These are phyloP conservation scores for Periconia digitata DNA, from an alignment of 2,329 filamentous ascomycete genomes.

Conservation along the genomic window DNA sequence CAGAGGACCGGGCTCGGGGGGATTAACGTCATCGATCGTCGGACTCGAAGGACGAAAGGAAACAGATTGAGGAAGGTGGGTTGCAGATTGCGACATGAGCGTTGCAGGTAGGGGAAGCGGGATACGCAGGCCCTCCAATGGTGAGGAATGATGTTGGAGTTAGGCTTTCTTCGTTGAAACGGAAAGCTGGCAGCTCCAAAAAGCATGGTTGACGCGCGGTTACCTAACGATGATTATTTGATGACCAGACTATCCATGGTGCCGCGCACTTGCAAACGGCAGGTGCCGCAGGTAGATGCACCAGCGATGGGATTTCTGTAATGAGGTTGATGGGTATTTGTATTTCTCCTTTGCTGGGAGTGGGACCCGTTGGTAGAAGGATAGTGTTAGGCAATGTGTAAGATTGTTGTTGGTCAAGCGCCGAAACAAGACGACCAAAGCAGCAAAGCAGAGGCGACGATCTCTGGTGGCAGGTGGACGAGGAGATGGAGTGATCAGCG, in stretches of 20 bases:
- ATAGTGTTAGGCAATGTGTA: too few relatives aligned
- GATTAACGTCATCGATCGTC: slow-evolving; percentile 28
- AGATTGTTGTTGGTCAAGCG: too few relatives aligned
- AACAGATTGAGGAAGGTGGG: slow-evolving; percentile 13
- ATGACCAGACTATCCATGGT: neutral
- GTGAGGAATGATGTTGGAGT: slow-evolving; percentile 6
- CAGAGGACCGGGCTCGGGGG: slow-evolving; percentile 4
- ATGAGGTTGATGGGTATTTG: neutral
- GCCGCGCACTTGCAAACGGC: neutral
- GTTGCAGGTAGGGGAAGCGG: slow-evolving; percentile 13
- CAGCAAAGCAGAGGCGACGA: too few relatives aligned
- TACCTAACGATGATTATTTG: neutral
- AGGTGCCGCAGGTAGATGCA: neutral
- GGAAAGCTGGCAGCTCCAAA: slow-evolving; percentile 8
- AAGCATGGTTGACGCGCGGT: neutral
- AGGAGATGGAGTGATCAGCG: neutral
- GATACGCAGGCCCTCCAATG: slow-evolving; percentile 13
- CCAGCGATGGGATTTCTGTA: neutral
- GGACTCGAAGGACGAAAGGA: slow-evolving; percentile 15
- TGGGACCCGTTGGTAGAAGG: too few relatives aligned
- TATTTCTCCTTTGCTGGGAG: neutral
- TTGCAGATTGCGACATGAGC: slow-evolving; percentile 22
- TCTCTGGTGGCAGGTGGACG: neutral
- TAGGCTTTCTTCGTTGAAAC: neutral
- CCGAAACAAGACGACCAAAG: too few relatives aligned